Evolutionary conservation across 352 stramenopile species (phyloP), one percentile per base, ranked within the genome.

Genomic region (Achlya hypogyna): DNA sequence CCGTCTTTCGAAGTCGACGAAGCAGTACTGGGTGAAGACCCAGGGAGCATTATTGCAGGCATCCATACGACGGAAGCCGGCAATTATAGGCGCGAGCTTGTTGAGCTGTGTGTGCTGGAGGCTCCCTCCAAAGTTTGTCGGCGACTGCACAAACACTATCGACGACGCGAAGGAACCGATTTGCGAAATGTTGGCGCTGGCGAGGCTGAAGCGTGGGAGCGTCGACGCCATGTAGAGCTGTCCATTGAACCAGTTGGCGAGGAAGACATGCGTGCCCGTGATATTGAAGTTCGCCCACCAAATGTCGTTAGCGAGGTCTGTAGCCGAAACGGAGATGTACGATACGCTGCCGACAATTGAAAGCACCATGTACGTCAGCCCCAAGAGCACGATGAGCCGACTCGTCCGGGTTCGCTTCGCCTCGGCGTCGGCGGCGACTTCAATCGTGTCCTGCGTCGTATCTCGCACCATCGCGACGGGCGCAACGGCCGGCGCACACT

Each of bases 1-100:
- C 22, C 20, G n/a, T 28, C 40, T 10, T 34, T 22, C 8, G 23
- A 59, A 59, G 29, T 59, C 51, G 16, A 59, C 18, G 14, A 42
- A 59, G 25, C 51, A 59, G 29, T 59, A 59, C 22, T 59, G 51
- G 18, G 51, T 59, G 25, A 59, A 59, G 23, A 59, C 40, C 51
- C 51, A 59, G 4, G 51, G 51, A 4, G 29, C 38, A 9, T 45
- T 6, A 9, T 8, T 42, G 25, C 22, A 29, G 29, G 22, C 51
- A 20, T 59, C 27, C 29, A 18, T 59, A 5, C 25, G 10, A 8
- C 51, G 27, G 10, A 59, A n/a, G n/a, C 51, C 31, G 12, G 18
- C 29, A 42, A 59, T 59, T 12, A 31, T 18, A 14, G 51, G 6
- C 14, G 23, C 9, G n/a, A 59, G 20, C 2, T 23, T 38, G 18